Base-by-base conservation (phyloP, 1,284 basidiomycete genomes). In the Cyathus olla region DNA sequence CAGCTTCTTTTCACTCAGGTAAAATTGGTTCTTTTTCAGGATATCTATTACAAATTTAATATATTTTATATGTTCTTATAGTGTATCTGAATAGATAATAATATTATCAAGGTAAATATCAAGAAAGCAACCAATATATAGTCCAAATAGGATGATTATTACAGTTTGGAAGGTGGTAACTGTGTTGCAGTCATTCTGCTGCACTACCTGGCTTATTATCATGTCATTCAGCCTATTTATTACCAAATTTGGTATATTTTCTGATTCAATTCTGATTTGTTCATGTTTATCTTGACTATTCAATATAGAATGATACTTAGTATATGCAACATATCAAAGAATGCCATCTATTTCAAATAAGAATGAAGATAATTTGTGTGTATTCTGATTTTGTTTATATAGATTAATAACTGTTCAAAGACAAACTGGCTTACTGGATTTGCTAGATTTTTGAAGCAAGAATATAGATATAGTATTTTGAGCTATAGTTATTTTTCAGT, bases 271-370 rank as follows among this genome's bases (percentile, higher is more conserved):
- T 0, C 63, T 42, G 4, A 80, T 78, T 29, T 80, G 77, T 44
- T 80, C 69, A 26, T 80, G 82, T 0, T 75, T 72, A 55, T 80
- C 75, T 19, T 72, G 62, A 0, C 72, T 67, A 60, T 82, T 73
- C 0, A 82, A 67, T 0, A 73, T 52, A 0, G 72, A 74, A 1
- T 63, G n/a, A 37, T 73, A 77, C 10, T 61, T 56, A 0, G 66
- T 56, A 3, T 64, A 22, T 0, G 71, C 58, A 0, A 75, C 71
- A 0, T 57, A 35, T 0, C 59, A 4, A 0, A 78, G 46, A 4
- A 82, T 80, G 0, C 65, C 66, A 8, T 81, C 64, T 2, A 73
- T 71, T 26, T 76, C 74, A 0, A 68, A 71, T 11, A 74, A 39
- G 0, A 63, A 65, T 3, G 66, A 66, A 0, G 64, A 40, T 26